phyloP scores from a whole-genome alignment of 129 eudicot species.

The Centrapalus pauciflorus region DNA sequence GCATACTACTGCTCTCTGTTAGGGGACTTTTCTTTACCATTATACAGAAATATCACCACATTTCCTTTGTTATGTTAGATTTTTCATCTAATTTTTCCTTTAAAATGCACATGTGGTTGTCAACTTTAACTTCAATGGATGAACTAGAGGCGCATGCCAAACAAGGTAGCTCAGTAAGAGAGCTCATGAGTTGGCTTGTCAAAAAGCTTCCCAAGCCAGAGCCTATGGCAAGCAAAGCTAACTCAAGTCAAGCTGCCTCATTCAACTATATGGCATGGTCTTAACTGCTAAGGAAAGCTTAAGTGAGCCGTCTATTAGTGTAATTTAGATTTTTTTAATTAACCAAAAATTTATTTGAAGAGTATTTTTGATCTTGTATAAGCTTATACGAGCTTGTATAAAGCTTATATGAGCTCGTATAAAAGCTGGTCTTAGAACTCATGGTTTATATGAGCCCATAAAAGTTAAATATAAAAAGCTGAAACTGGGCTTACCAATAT shows the following conservation, averaged over 20 bases:
- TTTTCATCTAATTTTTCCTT: not conserved
- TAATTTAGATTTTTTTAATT: not conserved
- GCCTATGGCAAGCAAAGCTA: not conserved
- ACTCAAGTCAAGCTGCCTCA: too few species aligned
- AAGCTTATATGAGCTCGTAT: too few species aligned
- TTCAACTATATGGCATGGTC: not conserved
- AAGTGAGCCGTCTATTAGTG: not conserved
- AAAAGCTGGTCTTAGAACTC: too few species aligned
- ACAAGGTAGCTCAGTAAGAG: not conserved
- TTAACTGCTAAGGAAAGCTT: not conserved
- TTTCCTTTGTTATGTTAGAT: not conserved
- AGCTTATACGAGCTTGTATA: too few species aligned
- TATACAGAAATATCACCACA: not conserved
- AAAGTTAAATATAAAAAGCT: too few species aligned
- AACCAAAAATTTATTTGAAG: not conserved
- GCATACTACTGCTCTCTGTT: too few species aligned
- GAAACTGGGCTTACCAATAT: too few species aligned
- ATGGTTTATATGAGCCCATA: too few species aligned
- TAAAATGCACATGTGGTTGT: not conserved
- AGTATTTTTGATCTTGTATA: not conserved
- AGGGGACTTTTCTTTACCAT: too few species aligned
- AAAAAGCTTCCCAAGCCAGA: not conserved
- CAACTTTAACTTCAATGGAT: not conserved
- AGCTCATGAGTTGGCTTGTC: not conserved
- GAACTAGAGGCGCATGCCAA: not conserved